Base-by-base conservation (phyloP, 73 alveolate species). In the Effrenium voratum region DNA sequence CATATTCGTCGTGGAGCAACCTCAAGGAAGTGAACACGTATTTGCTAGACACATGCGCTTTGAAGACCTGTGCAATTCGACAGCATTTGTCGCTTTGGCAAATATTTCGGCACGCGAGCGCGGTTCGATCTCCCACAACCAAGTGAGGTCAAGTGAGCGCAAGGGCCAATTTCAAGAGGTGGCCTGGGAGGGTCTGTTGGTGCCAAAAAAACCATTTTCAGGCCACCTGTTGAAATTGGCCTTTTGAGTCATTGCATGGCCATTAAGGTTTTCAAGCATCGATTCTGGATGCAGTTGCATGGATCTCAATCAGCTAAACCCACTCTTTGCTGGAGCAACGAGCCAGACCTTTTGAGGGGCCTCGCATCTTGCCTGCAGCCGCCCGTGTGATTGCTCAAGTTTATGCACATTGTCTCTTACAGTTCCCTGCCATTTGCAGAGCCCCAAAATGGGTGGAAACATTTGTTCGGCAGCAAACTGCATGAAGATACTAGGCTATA, bases 221-320 rank as follows among this genome's bases (percentile, higher is more conserved):
- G n/a, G n/a, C n/a, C n/a, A n/a, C n/a, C n/a, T n/a, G n/a, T n/a
- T n/a, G n/a, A n/a, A n/a, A n/a, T n/a, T n/a, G n/a, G n/a, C n/a
- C n/a, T n/a, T n/a, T n/a, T n/a, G n/a, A n/a, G n/a, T n/a, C n/a
- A n/a, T n/a, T n/a, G n/a, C n/a, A n/a, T n/a, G n/a, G n/a, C 45
- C 55, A 5, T 26, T 40, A 24, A 83, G 93, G 77, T 83, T 13
- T 83, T 4, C 44, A 34, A 79, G 26, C 32, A 34, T 68, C 38
- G 50, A 30, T 83, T 83, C n/a, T 83, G 93, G 93, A 83, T 83
- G 93, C 19, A 36, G 1, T 79, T 50, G 32, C 79, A 52, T 12
- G 93, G 93, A 0, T 0, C 79, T 8, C 38, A 50, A 16, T 45
- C 66, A 2, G 59, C 93, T 3, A 83, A 83, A 57, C 3, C 79